A percentile compares a stretch with the other conserved stretches of the same genome.
phyloP scores from a whole-genome alignment of 352 stramenopile genomes.

The Phytophthora chlamydospora region DNA sequence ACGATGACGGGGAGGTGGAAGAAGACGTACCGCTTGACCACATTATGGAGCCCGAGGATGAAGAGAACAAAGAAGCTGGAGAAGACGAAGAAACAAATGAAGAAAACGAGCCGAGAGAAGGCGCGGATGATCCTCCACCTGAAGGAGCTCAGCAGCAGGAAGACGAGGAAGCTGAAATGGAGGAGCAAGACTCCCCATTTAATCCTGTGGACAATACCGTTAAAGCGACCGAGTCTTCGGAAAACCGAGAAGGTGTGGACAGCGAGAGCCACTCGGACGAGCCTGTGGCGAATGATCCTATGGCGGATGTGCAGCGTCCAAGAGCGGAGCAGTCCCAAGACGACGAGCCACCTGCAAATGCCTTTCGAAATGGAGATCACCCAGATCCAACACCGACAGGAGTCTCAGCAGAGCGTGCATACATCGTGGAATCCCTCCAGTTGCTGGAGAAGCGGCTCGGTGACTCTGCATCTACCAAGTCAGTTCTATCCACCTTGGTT shows the following conservation, averaged over 20 bases:
- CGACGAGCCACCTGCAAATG: neutral
- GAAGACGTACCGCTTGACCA: conserved; percentile 54
- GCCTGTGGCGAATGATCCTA: neutral
- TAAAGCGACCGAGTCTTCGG: neutral
- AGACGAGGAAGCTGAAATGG: conserved; percentile 10
- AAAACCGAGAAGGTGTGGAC: conserved; percentile 12
- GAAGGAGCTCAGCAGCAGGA: conserved; percentile 14
- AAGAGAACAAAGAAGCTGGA: conserved; percentile 4
- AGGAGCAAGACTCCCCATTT: conserved; percentile 8
- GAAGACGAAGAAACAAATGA: conserved; percentile 21
- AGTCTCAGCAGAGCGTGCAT: conserved; percentile 45
- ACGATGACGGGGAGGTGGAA: conserved; percentile 85
- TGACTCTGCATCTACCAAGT: conserved; percentile 62
- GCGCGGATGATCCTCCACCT: neutral
- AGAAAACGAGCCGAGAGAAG: conserved; percentile 7
- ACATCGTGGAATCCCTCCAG: conserved; percentile 54
- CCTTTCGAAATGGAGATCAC: conserved; percentile 12
- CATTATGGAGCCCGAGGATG: conserved; percentile 49
- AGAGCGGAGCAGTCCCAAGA: conserved; percentile 1
- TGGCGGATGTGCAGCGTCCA: neutral
- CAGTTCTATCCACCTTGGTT: conserved; percentile 66
- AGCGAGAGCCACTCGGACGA: conserved; percentile 1
- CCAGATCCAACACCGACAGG: neutral
- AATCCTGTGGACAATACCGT: conserved; percentile 7
- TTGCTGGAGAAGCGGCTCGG: conserved; percentile 45